Conservation (phyloP, 345 rosid species). For the Excoecaria cochinchinensis region DNA sequence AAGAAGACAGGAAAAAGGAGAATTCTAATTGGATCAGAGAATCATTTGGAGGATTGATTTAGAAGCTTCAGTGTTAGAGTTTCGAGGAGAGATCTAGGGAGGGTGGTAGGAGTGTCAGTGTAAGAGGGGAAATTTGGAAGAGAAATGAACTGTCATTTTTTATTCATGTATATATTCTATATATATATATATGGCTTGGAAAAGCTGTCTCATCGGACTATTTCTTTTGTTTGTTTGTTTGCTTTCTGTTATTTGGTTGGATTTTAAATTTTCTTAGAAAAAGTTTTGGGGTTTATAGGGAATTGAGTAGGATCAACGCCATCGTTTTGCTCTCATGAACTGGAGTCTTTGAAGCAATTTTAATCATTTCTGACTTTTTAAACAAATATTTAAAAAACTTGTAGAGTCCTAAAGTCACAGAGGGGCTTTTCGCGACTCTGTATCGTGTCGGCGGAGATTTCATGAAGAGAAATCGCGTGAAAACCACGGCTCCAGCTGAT, state of each 20-base stretch:
- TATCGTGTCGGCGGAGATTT: constrained; percentile 42
- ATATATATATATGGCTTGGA: constrained; percentile 6
- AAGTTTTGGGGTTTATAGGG: constrained; percentile 18
- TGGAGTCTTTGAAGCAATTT: constrained; percentile 31
- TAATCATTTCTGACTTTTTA: constrained; percentile 4
- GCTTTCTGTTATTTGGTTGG: not conserved
- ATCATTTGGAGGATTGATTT: constrained; percentile 15
- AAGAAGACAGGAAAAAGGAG: not conserved
- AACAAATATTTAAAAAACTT: not conserved
- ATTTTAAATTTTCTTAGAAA: not conserved
- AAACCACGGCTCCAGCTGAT: not conserved
- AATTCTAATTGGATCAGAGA: not conserved
- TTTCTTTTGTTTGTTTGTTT: constrained; percentile 10
- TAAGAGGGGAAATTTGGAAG: not conserved
- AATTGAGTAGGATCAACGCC: constrained; percentile 48
- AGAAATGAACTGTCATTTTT: constrained; percentile 33
- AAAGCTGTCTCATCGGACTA: constrained; percentile 27
- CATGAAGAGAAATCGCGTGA: not conserved
- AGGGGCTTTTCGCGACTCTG: not conserved
- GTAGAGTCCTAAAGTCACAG: not conserved
- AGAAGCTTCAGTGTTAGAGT: constrained; percentile 16
- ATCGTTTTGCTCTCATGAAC: constrained; percentile 38
- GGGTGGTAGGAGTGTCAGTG: constrained; percentile 21
- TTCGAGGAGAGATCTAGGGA: constrained; percentile 37
- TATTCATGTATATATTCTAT: not conserved